Conservation (phyloP, 2,329 filamentous ascomycete genomes). For the Bipolaris bicolor region DNA sequence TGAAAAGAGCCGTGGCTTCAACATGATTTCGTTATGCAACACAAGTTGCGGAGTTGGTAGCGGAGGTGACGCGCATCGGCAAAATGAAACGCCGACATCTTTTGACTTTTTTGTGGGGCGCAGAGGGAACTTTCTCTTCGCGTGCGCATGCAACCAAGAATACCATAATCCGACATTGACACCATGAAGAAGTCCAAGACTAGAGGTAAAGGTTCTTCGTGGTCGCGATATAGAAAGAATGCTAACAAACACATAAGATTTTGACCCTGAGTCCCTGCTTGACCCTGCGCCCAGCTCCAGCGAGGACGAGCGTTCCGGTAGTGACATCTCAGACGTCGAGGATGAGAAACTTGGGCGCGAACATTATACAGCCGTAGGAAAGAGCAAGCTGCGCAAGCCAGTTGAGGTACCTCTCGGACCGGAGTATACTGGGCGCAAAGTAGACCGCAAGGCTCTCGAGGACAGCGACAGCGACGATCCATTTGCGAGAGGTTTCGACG, state of each 20-base stretch:
- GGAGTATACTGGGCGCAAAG: slow-evolving; percentile 77
- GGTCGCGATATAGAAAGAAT: neutral
- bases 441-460: slow-evolving; percentile 71
- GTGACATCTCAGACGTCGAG: slow-evolving; percentile 48
- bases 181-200: slow-evolving; percentile 43
- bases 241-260: slow-evolving; percentile 60
- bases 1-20: slow-evolving; percentile 62
- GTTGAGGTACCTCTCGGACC: slow-evolving; percentile 73
- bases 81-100: slow-evolving; percentile 20
- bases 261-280: slow-evolving; percentile 75
- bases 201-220: slow-evolving; percentile 22
- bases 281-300: slow-evolving; percentile 63
- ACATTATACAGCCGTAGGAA: slow-evolving; percentile 84
- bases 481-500: slow-evolving; percentile 53
- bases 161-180: slow-evolving; percentile 1
- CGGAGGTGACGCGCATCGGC: slow-evolving; percentile 34
- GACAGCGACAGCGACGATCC: slow-evolving; percentile 62
- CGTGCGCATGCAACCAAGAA: slow-evolving; percentile 4
- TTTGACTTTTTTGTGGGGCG: slow-evolving; percentile 42
- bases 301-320: slow-evolving; percentile 62
- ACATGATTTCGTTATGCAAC: slow-evolving; percentile 36
- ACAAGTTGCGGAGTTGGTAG: slow-evolving; percentile 27
- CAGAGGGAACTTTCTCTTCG: slow-evolving; percentile 26
- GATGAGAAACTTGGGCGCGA: slow-evolving; percentile 71
- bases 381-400: slow-evolving; percentile 81